phyloP scores from a whole-genome alignment of 2,329 filamentous ascomycete genomes.

The Xylaria digitata region DNA sequence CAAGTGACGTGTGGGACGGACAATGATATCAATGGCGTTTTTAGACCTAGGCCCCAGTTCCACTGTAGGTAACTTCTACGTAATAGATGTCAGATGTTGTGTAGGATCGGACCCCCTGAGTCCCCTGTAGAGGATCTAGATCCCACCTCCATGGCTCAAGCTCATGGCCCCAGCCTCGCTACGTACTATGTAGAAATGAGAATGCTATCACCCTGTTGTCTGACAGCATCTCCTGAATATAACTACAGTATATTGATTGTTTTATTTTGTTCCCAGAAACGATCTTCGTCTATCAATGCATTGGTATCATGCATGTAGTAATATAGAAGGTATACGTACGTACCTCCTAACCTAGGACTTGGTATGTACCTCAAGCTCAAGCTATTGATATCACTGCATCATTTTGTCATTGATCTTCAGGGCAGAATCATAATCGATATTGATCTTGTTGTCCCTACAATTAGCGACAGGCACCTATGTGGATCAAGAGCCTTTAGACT shows the following conservation, averaged over 20 bases:
- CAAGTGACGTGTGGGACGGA: not conserved
- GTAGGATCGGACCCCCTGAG: not conserved
- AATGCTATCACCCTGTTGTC: too few species aligned
- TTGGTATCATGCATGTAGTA: too few species aligned
- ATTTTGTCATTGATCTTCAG: constrained; percentile 31
- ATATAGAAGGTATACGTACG: not conserved
- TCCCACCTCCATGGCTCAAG: constrained; percentile 9
- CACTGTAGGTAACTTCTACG: constrained; percentile 15
- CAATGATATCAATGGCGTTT: constrained; percentile 38
- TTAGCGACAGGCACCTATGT: not conserved
- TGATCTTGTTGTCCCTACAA: not conserved
- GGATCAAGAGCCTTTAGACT: too few species aligned
- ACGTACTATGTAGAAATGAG: not conserved
- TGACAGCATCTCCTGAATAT: not conserved
- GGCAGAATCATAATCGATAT: constrained; percentile 11
- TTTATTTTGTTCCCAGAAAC: too few species aligned
- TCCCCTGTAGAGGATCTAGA: constrained; percentile 10
- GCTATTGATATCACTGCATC: too few species aligned
- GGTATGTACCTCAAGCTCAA: too few species aligned
- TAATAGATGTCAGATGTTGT: constrained; percentile 25
- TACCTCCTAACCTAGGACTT: not conserved
- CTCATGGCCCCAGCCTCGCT: constrained; percentile 1
- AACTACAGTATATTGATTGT: too few species aligned
- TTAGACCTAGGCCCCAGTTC: constrained; percentile 2
- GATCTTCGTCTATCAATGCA: too few species aligned